Percentiles rank a stretch among this genome's conserved stretches.
phyloP scores from a whole-genome alignment of 1,284 basidiomycete genomes.

The Cryptococcus wingfieldii region DNA sequence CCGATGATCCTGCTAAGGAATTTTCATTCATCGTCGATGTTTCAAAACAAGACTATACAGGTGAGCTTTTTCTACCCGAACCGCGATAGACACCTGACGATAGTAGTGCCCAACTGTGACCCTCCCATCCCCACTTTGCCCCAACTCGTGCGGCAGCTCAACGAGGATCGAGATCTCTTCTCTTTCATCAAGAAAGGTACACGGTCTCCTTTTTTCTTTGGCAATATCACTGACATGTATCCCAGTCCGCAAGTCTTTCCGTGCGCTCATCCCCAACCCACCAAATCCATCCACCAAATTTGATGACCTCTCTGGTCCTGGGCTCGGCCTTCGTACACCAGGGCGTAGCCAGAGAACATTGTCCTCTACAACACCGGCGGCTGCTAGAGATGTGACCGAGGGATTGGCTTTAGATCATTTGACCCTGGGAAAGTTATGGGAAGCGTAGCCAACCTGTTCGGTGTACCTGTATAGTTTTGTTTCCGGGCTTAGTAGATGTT shows the following conservation, averaged over 20 bases:
- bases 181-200: conserved; percentile 43
- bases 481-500: neutral
- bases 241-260: conserved; percentile 34
- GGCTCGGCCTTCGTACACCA: conserved; percentile 15
- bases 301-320: conserved; percentile 29
- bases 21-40: conserved; percentile 73
- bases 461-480: neutral
- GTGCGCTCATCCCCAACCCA: conserved; percentile 23
- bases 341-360: conserved; percentile 3
- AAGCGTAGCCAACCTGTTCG: neutral
- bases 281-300: conserved; percentile 21
- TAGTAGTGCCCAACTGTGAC: conserved; percentile 42
- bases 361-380: neutral
- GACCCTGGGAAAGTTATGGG: conserved; percentile 1
- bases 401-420: conserved; percentile 5
- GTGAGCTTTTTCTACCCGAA: conserved; percentile 49
- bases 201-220: neutral
- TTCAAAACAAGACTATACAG: conserved; percentile 60
- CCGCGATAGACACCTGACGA: neutral
- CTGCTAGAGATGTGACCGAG: neutral
- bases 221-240: neutral
- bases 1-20: conserved; percentile 58
- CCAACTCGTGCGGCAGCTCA: conserved; percentile 40
- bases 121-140: conserved; percentile 36
- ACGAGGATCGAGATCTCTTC: conserved; percentile 41